Percentiles rank a stretch among this genome's conserved stretches.
phyloP scores from a whole-genome alignment of 768 basidiomycete genomes.

The Candolleomyces eurysporus region DNA sequence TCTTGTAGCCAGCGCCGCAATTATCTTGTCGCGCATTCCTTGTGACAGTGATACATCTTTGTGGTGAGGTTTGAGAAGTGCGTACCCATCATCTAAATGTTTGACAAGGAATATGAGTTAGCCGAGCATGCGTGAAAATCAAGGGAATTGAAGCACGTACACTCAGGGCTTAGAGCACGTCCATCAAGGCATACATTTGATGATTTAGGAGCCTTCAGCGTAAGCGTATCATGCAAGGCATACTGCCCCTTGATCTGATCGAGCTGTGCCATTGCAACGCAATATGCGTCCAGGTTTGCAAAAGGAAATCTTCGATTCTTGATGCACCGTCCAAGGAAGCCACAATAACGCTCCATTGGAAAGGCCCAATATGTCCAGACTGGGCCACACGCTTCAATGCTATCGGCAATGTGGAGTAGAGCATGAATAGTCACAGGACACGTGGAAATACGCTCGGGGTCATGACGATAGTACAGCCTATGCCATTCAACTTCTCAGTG shows the following conservation, averaged over 20 bases:
- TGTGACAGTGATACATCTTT: neutral
- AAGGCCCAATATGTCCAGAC: neutral
- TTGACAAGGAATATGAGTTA: too few species aligned
- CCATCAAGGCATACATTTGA: neutral
- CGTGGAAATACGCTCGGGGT: neutral
- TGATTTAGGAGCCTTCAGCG: neutral
- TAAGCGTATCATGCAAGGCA: neutral
- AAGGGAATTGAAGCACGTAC: too few species aligned
- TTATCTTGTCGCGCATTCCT: neutral
- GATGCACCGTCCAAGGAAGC: neutral
- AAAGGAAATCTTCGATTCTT: neutral
- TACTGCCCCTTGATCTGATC: neutral
- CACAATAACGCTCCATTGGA: neutral
- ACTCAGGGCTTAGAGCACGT: neutral
- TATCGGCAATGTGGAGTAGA: neutral
- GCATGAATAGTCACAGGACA: neutral
- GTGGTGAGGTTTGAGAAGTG: neutral
- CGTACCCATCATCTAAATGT: neutral
- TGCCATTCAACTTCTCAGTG: too few species aligned
- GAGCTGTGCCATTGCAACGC: neutral
- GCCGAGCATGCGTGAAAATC: too few species aligned
- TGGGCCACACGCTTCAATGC: neutral
- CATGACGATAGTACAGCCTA: neutral
- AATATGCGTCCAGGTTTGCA: neutral
- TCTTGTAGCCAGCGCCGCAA: neutral